These are phyloP conservation scores for Avena sativa DNA, from an alignment of 176 grass and related monocot genomes.

Conservation along the genomic window DNA sequence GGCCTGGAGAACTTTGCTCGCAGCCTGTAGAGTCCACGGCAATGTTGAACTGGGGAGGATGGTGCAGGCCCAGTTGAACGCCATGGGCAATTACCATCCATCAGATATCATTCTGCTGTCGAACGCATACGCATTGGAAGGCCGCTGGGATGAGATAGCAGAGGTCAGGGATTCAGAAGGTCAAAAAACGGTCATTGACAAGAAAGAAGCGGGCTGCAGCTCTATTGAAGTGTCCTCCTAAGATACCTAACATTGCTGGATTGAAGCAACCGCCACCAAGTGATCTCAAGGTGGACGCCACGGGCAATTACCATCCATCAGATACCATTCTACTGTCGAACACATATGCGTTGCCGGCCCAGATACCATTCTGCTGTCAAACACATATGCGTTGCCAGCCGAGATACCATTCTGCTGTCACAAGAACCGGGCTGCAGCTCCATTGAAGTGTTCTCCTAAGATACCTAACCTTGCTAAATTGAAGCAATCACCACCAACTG, in stretches of 20 bases:
- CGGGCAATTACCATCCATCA: constrained; percentile 49
- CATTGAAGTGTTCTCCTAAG: constrained; percentile 24
- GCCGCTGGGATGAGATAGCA: constrained; percentile 50
- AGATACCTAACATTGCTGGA: constrained; percentile 14
- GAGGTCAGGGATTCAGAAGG: constrained; percentile 38
- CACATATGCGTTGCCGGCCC: constrained; percentile 36
- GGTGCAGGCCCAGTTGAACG: constrained; percentile 36
- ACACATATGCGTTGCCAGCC: constrained; percentile 35
- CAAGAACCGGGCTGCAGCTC: constrained; percentile 56
- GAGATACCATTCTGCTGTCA: constrained; percentile 48
- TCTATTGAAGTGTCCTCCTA: constrained; percentile 30
- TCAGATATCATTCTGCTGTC: constrained; percentile 67
- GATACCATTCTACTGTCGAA: constrained; percentile 59
- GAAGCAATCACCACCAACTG: constrained; percentile 7
- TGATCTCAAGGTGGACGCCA: background rate
- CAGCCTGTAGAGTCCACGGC: constrained; percentile 68
- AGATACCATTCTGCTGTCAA: constrained; percentile 51
- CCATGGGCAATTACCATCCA: constrained; percentile 52
- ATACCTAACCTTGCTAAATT: constrained; percentile 13
- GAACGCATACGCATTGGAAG: constrained; percentile 53
- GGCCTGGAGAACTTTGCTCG: constrained; percentile 64
- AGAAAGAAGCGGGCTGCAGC: constrained; percentile 65
- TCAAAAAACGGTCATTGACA: constrained; percentile 29
- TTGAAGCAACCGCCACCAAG: background rate
- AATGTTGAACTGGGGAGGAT: constrained; percentile 53